A percentile compares a stretch with the other conserved stretches of the same genome.
These are phyloP conservation scores for Cyclostephanos tholiformis DNA, from an alignment of 108 stramenopile genomes.

Conservation along the genomic window DNA sequence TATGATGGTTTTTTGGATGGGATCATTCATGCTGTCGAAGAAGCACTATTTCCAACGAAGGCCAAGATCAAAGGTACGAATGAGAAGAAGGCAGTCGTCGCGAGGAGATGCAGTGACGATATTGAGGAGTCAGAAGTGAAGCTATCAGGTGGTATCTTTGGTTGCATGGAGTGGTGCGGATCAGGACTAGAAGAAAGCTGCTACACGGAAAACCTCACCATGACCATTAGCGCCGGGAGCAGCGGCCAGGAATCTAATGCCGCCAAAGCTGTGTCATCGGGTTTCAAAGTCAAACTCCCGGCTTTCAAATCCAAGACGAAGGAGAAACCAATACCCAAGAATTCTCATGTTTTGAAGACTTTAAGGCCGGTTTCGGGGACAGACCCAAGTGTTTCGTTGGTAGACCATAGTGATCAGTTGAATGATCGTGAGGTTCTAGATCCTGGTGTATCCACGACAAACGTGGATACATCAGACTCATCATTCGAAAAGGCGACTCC, in stretches of 20 bases:
- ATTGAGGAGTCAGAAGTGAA: neutral
- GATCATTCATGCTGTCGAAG: neutral
- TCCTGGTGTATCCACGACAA: neutral
- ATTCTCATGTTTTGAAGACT: too few species aligned
- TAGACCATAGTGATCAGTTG: neutral
- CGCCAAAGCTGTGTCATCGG: too few species aligned
- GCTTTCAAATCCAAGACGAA: too few species aligned
- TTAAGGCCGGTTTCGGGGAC: constrained; percentile 4
- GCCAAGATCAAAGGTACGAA: neutral
- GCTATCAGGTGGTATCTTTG: neutral
- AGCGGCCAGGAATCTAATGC: too few species aligned
- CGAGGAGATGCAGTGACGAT: neutral
- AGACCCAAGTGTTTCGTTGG: neutral
- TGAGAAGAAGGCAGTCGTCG: neutral
- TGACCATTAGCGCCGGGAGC: too few species aligned
- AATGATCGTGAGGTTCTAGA: neutral
- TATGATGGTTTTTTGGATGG: neutral
- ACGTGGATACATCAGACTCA: neutral
- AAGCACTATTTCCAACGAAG: neutral
- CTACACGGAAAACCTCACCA: too few species aligned
- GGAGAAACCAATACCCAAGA: too few species aligned
- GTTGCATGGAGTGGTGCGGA: too few species aligned
- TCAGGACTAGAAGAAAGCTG: too few species aligned
- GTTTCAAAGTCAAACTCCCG: too few species aligned
- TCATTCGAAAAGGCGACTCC: constrained; percentile 1